Conservation (phyloP, 257 asterid species). For the Gentiana macrophylla region DNA sequence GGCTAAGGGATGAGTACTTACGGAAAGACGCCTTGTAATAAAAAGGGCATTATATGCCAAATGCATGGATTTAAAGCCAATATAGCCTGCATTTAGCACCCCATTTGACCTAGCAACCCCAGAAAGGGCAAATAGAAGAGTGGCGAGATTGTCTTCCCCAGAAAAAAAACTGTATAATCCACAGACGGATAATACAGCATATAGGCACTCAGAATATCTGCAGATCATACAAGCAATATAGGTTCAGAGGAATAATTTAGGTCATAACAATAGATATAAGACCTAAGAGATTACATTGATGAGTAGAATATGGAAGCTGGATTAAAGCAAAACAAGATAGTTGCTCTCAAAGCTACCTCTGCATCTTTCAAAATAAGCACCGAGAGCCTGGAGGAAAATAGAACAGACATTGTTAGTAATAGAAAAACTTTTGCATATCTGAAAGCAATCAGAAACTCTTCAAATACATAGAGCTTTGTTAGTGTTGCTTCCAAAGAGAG, state of each 20-base stretch:
- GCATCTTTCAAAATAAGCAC: constrained; percentile 47
- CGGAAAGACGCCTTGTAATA: constrained; percentile 32
- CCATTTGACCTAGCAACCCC: constrained; percentile 90
- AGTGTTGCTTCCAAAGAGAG: no score
- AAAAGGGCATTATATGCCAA: constrained; percentile 37
- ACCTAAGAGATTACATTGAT: constrained; percentile 51
- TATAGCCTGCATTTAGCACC: constrained; percentile 77
- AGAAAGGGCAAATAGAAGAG: constrained; percentile 71
- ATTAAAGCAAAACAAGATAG: constrained; percentile 82
- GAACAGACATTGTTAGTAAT: constrained; percentile 5
- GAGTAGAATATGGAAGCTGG: constrained; percentile 98
- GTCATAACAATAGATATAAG: constrained; percentile 9
- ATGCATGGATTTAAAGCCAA: constrained; percentile 62
- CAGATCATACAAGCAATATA: constrained; percentile 13
- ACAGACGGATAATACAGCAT: constrained; percentile 68
- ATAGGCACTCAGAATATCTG: constrained; percentile 91
- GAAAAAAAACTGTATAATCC: constrained; percentile 55
- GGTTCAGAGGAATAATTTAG: constrained; percentile 14
- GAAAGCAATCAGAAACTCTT: no score
- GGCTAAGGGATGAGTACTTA: constrained; percentile 24
- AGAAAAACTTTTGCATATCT: background rate
- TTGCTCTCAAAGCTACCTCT: constrained; percentile 71
- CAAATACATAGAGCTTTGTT: no score
- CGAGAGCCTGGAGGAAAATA: constrained; percentile 55
- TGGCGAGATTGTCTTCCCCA: constrained; percentile 38